Evolutionary conservation across 805 yeast species (phyloP).

Genomic region (Hanseniaspora jakobsenii): DNA sequence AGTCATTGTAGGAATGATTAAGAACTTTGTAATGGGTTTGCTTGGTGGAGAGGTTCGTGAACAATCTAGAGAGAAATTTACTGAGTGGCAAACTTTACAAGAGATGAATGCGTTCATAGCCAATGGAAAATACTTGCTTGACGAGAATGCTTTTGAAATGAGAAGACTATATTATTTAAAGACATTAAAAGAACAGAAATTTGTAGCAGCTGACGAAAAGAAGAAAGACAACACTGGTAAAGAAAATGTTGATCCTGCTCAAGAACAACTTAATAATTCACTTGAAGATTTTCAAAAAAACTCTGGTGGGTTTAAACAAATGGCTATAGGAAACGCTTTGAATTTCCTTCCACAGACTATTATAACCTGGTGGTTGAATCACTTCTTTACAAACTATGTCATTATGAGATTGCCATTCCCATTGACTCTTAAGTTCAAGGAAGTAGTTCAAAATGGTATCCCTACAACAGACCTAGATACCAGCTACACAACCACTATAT

Average conservation of each 20-base stretch:
- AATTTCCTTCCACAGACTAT: constrained; percentile 83
- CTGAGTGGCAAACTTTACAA: constrained; percentile 53
- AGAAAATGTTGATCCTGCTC: constrained; percentile 43
- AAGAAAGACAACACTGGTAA: constrained; percentile 29
- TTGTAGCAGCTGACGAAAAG: constrained; percentile 34
- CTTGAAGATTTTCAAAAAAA: constrained; percentile 13
- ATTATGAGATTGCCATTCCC: constrained; percentile 87
- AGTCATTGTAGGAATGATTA: constrained; percentile 72
- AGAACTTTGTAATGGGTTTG: constrained; percentile 55
- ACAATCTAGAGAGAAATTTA: constrained; percentile 38
- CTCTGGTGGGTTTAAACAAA: constrained; percentile 61
- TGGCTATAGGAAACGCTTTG: constrained; percentile 72
- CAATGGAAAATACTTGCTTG: constrained; percentile 42
- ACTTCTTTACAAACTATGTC: constrained; percentile 82
- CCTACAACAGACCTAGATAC: constrained; percentile 75
- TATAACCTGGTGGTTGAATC: constrained; percentile 93
- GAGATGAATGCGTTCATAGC: constrained; percentile 47
- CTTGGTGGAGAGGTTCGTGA: constrained; percentile 48
- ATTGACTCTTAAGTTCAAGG: constrained; percentile 74
- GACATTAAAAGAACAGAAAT: constrained; percentile 42
- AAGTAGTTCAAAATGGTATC: constrained; percentile 83
- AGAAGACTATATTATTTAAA: constrained; percentile 41
- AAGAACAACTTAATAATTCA: constrained; percentile 21
- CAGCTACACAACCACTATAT: constrained; percentile 82
- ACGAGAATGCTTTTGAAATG: constrained; percentile 36